Conservation (phyloP, 805 yeast species). For the Middelhovenomyces tepae region DNA sequence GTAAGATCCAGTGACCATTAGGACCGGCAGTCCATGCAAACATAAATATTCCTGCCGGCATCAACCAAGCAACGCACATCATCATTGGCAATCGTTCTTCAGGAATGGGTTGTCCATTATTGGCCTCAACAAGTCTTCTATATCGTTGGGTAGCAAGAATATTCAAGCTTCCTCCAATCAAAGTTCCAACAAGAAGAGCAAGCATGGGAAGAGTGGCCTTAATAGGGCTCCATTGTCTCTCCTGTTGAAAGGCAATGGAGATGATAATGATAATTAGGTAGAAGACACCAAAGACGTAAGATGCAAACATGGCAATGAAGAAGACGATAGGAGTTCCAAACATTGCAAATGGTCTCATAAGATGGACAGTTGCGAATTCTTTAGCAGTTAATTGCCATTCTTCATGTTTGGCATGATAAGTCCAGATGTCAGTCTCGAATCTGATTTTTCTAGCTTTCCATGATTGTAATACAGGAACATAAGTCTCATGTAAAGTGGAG, state of each 20-base stretch:
- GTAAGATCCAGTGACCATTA: constrained; percentile 44
- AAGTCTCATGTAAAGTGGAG: constrained; percentile 31
- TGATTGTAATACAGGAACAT: constrained; percentile 43
- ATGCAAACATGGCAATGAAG: constrained; percentile 33
- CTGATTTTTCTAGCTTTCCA: constrained; percentile 59
- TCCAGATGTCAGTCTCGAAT: constrained; percentile 68
- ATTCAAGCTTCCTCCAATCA: constrained; percentile 26
- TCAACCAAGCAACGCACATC: constrained; percentile 38
- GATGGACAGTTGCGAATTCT: constrained; percentile 64
- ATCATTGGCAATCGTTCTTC: constrained; percentile 51
- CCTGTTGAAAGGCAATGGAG: constrained; percentile 27
- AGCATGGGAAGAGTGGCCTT: constrained; percentile 26
- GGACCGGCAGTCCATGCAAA: constrained; percentile 53
- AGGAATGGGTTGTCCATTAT: constrained; percentile 44
- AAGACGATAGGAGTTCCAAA: constrained; percentile 42
- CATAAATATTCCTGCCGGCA: constrained; percentile 49
- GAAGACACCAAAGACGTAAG: constrained; percentile 37
- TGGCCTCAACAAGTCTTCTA: constrained; percentile 18
- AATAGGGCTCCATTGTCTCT: constrained; percentile 28
- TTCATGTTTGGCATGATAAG: constrained; percentile 89
- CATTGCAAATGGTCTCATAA: constrained; percentile 74
- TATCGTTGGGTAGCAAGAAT: constrained; percentile 23
- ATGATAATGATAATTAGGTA: constrained; percentile 35
- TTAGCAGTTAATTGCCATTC: constrained; percentile 61
- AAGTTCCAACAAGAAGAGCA: constrained; percentile 27